Conservation (phyloP, 441 rosid genomes). For the Theobroma grandiflorum region DNA sequence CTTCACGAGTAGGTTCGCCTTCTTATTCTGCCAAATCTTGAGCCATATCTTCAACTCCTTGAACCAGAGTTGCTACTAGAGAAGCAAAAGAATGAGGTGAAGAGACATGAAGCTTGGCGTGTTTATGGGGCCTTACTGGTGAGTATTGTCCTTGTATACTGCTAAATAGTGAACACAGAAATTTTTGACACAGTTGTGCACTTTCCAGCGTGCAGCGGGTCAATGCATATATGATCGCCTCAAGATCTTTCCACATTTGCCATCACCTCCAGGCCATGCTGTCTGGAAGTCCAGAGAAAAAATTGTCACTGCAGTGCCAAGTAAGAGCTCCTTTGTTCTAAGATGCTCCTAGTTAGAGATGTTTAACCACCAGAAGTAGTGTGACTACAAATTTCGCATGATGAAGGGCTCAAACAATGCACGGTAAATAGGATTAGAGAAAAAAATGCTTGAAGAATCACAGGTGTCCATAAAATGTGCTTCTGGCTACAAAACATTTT, state of each 20-base stretch:
- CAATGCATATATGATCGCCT: constrained; percentile 69
- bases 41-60: constrained; percentile 78
- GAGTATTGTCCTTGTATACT: constrained; percentile 38
- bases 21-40: constrained; percentile 80
- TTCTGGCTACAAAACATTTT: not conserved
- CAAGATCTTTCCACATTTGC: constrained; percentile 72
- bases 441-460: not conserved
- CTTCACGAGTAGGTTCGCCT: constrained; percentile 65
- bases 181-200: constrained; percentile 17
- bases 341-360: not conserved
- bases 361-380: constrained; percentile 12
- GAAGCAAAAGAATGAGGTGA: constrained; percentile 83
- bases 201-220: constrained; percentile 80
- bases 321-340: constrained; percentile 47
- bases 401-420: not conserved
- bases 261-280: constrained; percentile 52
- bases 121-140: constrained; percentile 91
- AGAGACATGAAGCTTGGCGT: constrained; percentile 94
- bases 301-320: constrained; percentile 47
- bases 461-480: not conserved
- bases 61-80: constrained; percentile 92
- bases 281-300: constrained; percentile 55
- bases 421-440: not conserved
- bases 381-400: not conserved
- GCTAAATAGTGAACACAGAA: constrained; percentile 16